phyloP scores from a whole-genome alignment of 1,139 yeast species.

The Candida sp. region DNA sequence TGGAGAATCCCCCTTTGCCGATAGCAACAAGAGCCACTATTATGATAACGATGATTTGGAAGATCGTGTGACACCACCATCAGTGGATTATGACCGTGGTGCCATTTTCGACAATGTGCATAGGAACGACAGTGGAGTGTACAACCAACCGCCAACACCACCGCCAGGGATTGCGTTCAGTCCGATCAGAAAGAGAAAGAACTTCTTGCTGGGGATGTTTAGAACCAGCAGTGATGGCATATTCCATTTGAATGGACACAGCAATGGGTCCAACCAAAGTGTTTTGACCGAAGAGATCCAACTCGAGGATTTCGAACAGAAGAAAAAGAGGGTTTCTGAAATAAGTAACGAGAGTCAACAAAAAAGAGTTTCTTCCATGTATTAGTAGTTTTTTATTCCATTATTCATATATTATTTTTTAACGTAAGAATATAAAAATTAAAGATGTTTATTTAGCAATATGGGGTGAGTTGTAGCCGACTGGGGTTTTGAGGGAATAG shows the following conservation, averaged over 20 bases:
- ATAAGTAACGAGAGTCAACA: constrained; percentile 27
- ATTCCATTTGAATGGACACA: neutral
- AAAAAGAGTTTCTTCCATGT: constrained; percentile 17
- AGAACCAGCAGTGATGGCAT: constrained; percentile 11
- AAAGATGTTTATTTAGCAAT: neutral
- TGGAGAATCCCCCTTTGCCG: constrained; percentile 1
- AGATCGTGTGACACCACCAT: neutral
- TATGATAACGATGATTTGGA: neutral
- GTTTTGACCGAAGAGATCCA: constrained; percentile 53
- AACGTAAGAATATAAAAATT: too few species aligned
- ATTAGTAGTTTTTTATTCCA: constrained; percentile 1
- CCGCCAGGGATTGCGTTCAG: constrained; percentile 14
- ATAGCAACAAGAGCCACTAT: neutral
- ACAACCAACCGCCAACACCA: constrained; percentile 14
- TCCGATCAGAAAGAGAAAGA: constrained; percentile 11
- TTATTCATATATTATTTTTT: neutral
- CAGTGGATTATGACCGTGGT: constrained; percentile 2
- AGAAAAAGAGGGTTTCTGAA: constrained; percentile 24
- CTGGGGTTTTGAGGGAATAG: too few species aligned
- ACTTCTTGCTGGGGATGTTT: constrained; percentile 10
- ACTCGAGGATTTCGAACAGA: constrained; percentile 44
- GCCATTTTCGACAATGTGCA: constrained; percentile 6
- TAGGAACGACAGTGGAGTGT: neutral
- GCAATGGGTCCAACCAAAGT: constrained; percentile 17
- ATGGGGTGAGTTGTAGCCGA: neutral